Conservation (phyloP, 83 land plant species). For the Picea mariana region DNA sequence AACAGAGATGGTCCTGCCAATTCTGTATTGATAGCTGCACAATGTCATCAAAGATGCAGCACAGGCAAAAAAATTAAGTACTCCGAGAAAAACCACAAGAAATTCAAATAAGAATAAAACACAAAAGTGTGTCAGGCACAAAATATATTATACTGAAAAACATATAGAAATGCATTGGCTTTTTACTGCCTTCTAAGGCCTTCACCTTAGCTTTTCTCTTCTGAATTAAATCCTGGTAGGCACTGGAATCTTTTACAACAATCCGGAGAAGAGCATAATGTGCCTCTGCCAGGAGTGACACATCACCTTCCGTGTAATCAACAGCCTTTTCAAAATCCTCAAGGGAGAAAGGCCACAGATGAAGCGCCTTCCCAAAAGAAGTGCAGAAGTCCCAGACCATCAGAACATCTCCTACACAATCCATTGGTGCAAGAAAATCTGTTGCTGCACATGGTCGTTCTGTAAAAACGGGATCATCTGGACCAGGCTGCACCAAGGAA, state of each 20-base stretch:
- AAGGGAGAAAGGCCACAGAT: slow-evolving; percentile 74
- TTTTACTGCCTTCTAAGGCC: neutral
- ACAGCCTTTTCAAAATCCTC: slow-evolving; percentile 83
- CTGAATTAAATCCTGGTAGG: slow-evolving; percentile 27
- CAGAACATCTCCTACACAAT: slow-evolving; percentile 78
- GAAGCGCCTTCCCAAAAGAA: slow-evolving; percentile 66
- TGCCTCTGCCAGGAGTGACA: slow-evolving; percentile 55
- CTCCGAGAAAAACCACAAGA: neutral
- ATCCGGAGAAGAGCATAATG: slow-evolving; percentile 68
- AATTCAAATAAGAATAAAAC: neutral
- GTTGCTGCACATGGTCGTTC: slow-evolving; percentile 71
- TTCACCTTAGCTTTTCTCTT: slow-evolving; percentile 53
- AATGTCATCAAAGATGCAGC: neutral
- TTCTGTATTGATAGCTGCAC: slow-evolving; percentile 7
- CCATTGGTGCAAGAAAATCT: slow-evolving; percentile 78
- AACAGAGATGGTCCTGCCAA: too few relatives aligned
- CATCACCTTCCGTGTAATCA: slow-evolving; percentile 55
- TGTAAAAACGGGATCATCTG: slow-evolving; percentile 60
- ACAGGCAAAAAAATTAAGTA: neutral
- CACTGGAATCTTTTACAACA: slow-evolving; percentile 55
- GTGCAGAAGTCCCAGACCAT: slow-evolving; percentile 94
- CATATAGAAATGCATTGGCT: neutral
- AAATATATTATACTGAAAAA: neutral
- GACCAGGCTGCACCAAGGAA: slow-evolving; percentile 60
- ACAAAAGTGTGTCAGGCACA: neutral